Evolutionary conservation across 441 rosid species (phyloP).

Genomic region (Biscutella laevigata): DNA sequence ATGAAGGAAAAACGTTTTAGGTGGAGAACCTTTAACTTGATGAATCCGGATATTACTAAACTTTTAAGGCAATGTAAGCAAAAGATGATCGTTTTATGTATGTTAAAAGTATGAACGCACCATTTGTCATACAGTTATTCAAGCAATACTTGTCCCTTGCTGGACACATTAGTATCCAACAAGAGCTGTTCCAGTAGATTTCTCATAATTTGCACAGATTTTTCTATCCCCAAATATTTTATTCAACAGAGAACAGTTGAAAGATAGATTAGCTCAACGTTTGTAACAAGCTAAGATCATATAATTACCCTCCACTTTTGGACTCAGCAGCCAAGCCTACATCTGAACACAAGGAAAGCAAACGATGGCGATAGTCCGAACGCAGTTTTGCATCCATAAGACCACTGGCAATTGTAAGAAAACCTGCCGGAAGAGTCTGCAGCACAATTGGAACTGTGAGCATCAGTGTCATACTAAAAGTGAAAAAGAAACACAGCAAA

Average conservation of each 20-base stretch:
- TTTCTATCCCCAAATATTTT: neutral
- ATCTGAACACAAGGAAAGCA: slow-evolving; percentile 95
- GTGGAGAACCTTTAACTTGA: slow-evolving; percentile 4
- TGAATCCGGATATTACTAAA: neutral
- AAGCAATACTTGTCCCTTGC: slow-evolving; percentile 11
- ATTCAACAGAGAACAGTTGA: neutral
- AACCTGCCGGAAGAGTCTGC: slow-evolving; percentile 99
- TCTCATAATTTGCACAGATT: neutral
- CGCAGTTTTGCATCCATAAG: slow-evolving; percentile 70
- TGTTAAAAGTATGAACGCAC: slow-evolving; percentile 4
- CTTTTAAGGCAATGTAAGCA: neutral
- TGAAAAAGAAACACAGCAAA: slow-evolving; percentile 14
- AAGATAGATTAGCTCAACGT: slow-evolving; percentile 1
- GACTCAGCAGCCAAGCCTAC: slow-evolving; percentile 96
- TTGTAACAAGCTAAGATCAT: slow-evolving; percentile 8
- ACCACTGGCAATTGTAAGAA: slow-evolving; percentile 80
- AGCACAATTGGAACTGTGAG: slow-evolving; percentile 52
- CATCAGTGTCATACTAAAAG: slow-evolving; percentile 27
- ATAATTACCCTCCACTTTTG: slow-evolving; percentile 76
- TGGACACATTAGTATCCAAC: neutral
- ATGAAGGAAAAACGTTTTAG: slow-evolving; percentile 6
- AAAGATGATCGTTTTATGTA: slow-evolving; percentile 3
- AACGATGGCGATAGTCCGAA: slow-evolving; percentile 85
- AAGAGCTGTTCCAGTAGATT: slow-evolving; percentile 11
- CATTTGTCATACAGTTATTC: neutral